Evolutionary conservation across 306 rosid genomes (phyloP), one percentile per base, ranked within the genome.

Genomic region (Phaseolus lunatus): DNA sequence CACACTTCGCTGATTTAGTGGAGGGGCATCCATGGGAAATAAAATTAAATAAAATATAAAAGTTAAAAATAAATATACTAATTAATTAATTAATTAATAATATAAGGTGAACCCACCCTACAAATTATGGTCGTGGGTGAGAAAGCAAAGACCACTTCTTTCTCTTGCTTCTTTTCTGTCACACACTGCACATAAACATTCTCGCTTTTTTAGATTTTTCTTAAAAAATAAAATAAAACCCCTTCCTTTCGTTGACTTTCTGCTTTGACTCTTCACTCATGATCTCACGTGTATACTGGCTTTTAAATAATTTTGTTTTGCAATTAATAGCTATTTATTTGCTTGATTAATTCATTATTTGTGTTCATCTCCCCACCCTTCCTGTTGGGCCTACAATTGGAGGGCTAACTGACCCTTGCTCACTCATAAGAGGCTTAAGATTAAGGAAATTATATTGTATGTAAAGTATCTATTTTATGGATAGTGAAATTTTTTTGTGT

Each of bases 21-120:
- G 86, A 77, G 75, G 76, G 85, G 70, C 19, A 39, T 16, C 50
- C 1, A 12, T 5, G 44, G 88, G 71, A 81, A 80, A 23, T 83
- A 7, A 13, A 52, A n/a, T n/a, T 0, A 53, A 53, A 54, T 54
- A 20, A 20, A 56, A 18, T 11, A 41, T 9, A 41, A 41, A 9
- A 54, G 3, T 1, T 54, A 20, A 24, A 9, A 54, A 59, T 39
- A 29, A 16, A 22, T 56, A 20, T 22, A 29, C 0, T 29, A 6
- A 22, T 56, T 22, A 22, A 9, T 7, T 53, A 8, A 53, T 5
- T 31, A 31, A 33, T 7, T 52, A 52, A 9, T 54, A 20, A 9
- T 20, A 53, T 20, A 53, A 0, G 27, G 2, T 20, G 13, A 31
- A 64, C 11, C 39, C 41, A n/a, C 37, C 59, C 59, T 74, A 74